A percentile compares a stretch with the other conserved stretches of the same genome.
Evolutionary conservation across 805 yeast species (phyloP).

Genomic region (Henningerozyma blattae): DNA sequence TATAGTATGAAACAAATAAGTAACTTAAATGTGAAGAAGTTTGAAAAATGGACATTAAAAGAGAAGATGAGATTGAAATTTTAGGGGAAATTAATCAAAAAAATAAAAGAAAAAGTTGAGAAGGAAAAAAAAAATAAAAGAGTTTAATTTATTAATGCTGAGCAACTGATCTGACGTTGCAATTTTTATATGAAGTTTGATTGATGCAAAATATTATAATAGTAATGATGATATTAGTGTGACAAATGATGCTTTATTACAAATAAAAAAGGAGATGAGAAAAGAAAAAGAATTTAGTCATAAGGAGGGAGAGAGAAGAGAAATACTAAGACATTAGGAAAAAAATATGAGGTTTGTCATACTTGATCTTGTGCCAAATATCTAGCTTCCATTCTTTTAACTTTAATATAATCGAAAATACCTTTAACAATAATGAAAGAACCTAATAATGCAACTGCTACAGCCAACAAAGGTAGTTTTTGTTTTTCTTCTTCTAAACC

Average conservation of each 20-base stretch:
- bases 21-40: no score
- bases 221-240: background rate
- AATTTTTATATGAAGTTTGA: no score
- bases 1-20: no score
- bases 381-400: slow-evolving; percentile 59
- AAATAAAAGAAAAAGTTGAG: background rate
- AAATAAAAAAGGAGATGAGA: background rate
- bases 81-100: background rate
- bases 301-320: no score
- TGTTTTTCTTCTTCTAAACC: slow-evolving; percentile 22
- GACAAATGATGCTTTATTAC: background rate
- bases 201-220: no score
- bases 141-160: background rate
- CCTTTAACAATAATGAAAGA: slow-evolving; percentile 53
- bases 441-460: slow-evolving; percentile 58
- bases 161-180: background rate
- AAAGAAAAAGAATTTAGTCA: background rate
- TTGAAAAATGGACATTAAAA: background rate
- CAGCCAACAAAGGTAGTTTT: slow-evolving; percentile 43
- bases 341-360: no score
- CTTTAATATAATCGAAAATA: slow-evolving; percentile 56
- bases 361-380: slow-evolving; percentile 17
- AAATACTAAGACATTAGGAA: no score
- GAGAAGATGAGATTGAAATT: background rate
- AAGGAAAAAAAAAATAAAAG: background rate